Conservation (phyloP, 2,329 filamentous ascomycete genomes). For the Colletotrichum tamarilloi region DNA sequence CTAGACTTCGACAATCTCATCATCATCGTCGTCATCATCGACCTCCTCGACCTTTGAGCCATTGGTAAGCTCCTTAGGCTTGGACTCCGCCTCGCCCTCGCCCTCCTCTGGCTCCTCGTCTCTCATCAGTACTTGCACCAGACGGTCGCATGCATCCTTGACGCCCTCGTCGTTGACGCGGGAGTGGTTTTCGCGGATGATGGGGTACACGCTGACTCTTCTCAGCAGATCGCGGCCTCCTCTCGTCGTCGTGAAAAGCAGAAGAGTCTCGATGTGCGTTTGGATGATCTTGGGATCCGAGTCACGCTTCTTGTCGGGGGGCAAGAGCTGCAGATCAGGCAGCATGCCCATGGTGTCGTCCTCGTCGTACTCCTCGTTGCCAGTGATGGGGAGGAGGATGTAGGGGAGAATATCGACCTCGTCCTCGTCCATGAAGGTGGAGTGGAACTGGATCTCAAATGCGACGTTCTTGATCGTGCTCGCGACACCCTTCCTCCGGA, state of each 20-base stretch:
- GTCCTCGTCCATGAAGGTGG: conserved; percentile 75
- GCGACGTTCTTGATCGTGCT: conserved; percentile 94
- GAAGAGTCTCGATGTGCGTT: conserved; percentile 89
- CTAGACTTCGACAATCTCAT: conserved; percentile 66
- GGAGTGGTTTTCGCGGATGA: conserved; percentile 87
- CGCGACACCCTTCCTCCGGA: conserved; percentile 93
- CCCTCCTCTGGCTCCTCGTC: conserved; percentile 73
- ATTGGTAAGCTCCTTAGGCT: conserved; percentile 52
- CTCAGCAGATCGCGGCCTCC: conserved; percentile 81
- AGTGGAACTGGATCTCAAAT: conserved; percentile 82
- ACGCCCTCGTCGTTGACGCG: conserved; percentile 83
- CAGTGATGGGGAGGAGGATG: conserved; percentile 87
- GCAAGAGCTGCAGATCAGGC: conserved; percentile 87
- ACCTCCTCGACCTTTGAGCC: conserved; percentile 56
- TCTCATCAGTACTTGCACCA: conserved; percentile 90
- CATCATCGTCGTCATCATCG: conserved; percentile 63
- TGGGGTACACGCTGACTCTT: conserved; percentile 84
- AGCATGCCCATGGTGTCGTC: conserved; percentile 90
- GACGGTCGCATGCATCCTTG: conserved; percentile 83
- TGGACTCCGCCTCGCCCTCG: conserved; percentile 48
- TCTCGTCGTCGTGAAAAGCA: conserved; percentile 83
- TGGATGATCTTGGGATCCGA: conserved; percentile 79
- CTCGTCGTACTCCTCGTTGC: conserved; percentile 86
- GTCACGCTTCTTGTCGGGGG: conserved; percentile 90
- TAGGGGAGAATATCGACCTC: conserved; percentile 89